Conservation (phyloP, 768 basidiomycete species). For the Sarcodon aspratus region DNA sequence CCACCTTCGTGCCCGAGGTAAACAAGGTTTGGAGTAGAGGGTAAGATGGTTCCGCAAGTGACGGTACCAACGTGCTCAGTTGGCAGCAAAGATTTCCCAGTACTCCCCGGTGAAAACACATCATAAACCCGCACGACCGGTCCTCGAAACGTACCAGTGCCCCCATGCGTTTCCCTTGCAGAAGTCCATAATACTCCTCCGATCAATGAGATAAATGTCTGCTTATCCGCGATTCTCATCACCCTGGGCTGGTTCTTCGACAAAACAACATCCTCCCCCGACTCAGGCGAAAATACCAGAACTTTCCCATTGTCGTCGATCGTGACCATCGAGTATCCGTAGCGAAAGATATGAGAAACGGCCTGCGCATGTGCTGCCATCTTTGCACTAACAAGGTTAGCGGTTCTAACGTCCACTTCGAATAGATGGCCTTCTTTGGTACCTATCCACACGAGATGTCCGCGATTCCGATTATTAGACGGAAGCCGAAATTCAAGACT, state of each 20-base stretch:
- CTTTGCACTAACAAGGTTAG: slow-evolving; percentile 43
- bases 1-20: slow-evolving; percentile 93
- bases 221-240: slow-evolving; percentile 68
- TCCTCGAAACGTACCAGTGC: slow-evolving; percentile 27
- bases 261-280: slow-evolving; percentile 32
- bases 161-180: slow-evolving; percentile 34
- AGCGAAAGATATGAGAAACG: slow-evolving; percentile 65
- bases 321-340: slow-evolving; percentile 60
- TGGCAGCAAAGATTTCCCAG: slow-evolving; percentile 44
- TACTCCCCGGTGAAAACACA: slow-evolving; percentile 45
- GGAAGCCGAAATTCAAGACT: slow-evolving; percentile 69
- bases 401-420: slow-evolving; percentile 67
- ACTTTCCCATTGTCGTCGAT: slow-evolving; percentile 82
- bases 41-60: slow-evolving; percentile 68
- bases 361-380: slow-evolving; percentile 52
- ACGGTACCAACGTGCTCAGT: slow-evolving; percentile 72
- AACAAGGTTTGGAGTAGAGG: slow-evolving; percentile 51
- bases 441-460: slow-evolving; percentile 71
- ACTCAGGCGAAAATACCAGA: slow-evolving; percentile 53
- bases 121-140: slow-evolving; percentile 82
- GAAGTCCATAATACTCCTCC: slow-evolving; percentile 81
- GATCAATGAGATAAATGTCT: slow-evolving; percentile 67
- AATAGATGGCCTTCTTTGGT: slow-evolving; percentile 84
- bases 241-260: slow-evolving; percentile 40
- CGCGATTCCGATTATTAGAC: slow-evolving; percentile 32